Conservation (phyloP, 805 yeast species). For the Saitoella complicata region DNA sequence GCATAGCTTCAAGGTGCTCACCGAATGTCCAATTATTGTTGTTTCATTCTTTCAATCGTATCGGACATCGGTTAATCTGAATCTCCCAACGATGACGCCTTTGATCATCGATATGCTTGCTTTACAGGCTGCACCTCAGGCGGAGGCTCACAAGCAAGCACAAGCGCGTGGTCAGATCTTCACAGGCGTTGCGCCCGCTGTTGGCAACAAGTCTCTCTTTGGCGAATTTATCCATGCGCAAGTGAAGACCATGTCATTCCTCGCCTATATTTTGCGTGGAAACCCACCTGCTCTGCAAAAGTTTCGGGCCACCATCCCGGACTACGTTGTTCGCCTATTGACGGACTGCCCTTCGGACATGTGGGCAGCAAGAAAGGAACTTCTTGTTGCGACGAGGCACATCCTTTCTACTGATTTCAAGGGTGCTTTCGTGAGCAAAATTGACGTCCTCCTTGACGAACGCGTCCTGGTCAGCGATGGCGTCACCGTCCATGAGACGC, state of each 20-base stretch:
- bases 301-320: slow-evolving; percentile 59
- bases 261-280: slow-evolving; percentile 84
- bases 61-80: slow-evolving; percentile 52
- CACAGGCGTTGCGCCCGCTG: slow-evolving; percentile 57
- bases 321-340: slow-evolving; percentile 62
- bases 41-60: slow-evolving; percentile 82
- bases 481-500: slow-evolving; percentile 72
- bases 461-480: slow-evolving; percentile 83
- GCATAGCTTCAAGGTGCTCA: slow-evolving; percentile 74
- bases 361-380: slow-evolving; percentile 79
- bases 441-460: slow-evolving; percentile 74
- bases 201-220: slow-evolving; percentile 60
- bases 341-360: slow-evolving; percentile 94
- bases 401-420: slow-evolving; percentile 84
- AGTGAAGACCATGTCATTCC: slow-evolving; percentile 87
- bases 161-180: slow-evolving; percentile 41
- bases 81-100: slow-evolving; percentile 66
- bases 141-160: slow-evolving; percentile 42
- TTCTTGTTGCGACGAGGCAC: slow-evolving; percentile 86
- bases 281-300: slow-evolving; percentile 48
- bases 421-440: slow-evolving; percentile 63
- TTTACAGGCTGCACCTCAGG: slow-evolving; percentile 72
- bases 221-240: slow-evolving; percentile 85
- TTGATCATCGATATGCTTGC: slow-evolving; percentile 57
- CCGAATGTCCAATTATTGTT: slow-evolving; percentile 95